Conservation (phyloP, 192 early-diverging fungal species). For the Haplosporangium gracile region DNA sequence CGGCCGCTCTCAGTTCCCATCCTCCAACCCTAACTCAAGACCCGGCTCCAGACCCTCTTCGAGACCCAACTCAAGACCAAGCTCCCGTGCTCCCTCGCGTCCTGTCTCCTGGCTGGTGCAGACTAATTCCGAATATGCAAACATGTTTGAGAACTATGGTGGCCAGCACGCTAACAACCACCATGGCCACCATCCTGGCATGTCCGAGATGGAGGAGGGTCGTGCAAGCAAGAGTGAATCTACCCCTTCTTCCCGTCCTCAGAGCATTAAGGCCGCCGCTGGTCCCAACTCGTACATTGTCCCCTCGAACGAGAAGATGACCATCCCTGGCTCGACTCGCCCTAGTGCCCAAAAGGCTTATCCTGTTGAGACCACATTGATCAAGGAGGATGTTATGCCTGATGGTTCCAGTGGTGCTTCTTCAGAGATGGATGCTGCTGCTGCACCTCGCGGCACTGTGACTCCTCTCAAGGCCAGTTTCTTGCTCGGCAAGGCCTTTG, state of each 20-base stretch:
- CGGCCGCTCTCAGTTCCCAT: slow-evolving; percentile 11
- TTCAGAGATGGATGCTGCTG: background rate
- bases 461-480: slow-evolving; percentile 60
- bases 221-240: background rate
- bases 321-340: slow-evolving; percentile 21
- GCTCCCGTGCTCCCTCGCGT: slow-evolving; percentile 32
- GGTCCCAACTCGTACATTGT: slow-evolving; percentile 7
- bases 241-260: background rate
- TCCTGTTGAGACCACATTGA: background rate
- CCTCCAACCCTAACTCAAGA: slow-evolving; percentile 12
- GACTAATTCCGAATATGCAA: slow-evolving; percentile 48
- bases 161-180: slow-evolving; percentile 15
- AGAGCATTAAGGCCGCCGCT: slow-evolving; percentile 2
- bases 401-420: slow-evolving; percentile 2
- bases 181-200: slow-evolving; percentile 4
- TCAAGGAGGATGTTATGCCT: slow-evolving; percentile 20
- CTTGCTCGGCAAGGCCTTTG: slow-evolving; percentile 63
- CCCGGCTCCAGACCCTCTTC: slow-evolving; percentile 28
- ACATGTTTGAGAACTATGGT: slow-evolving; percentile 56
- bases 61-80: slow-evolving; percentile 20
- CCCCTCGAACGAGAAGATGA: slow-evolving; percentile 39
- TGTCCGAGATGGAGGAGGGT: slow-evolving; percentile 28
- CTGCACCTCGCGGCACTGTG: slow-evolving; percentile 48
- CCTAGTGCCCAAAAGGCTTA: background rate
- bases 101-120: slow-evolving; percentile 45